Conservation (phyloP, 2,329 filamentous ascomycete species). For the Ascochyta fabae region DNA sequence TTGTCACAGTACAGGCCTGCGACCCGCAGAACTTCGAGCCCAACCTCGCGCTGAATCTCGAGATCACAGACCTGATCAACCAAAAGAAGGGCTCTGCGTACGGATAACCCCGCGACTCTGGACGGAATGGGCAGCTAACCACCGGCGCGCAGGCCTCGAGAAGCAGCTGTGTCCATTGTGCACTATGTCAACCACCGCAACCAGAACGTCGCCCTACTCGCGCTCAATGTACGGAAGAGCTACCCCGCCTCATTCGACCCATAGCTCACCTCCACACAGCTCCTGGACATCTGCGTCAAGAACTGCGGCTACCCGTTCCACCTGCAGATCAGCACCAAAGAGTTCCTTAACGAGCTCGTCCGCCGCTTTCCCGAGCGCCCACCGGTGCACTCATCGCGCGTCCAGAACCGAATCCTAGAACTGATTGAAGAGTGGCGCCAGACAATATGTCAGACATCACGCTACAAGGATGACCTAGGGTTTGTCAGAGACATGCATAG, state of each 20-base stretch:
- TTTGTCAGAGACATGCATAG: slow-evolving; percentile 98
- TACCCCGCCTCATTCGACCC: slow-evolving; percentile 16
- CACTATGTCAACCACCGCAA: slow-evolving; percentile 97
- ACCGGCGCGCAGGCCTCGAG: slow-evolving; percentile 69
- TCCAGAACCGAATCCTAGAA: slow-evolving; percentile 92
- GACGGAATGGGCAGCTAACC: slow-evolving; percentile 19
- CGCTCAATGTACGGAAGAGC: slow-evolving; percentile 67
- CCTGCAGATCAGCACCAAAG: slow-evolving; percentile 97
- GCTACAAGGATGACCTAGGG: slow-evolving; percentile 95
- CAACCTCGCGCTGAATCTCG: slow-evolving; percentile 93
- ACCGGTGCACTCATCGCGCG: slow-evolving; percentile 81
- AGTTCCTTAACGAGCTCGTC: slow-evolving; percentile 98
- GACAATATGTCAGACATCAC: slow-evolving; percentile 97
- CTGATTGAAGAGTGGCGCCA: slow-evolving; percentile 97
- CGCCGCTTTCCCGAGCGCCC: slow-evolving; percentile 94
- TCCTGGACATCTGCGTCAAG: slow-evolving; percentile 99
- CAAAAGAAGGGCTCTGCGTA: slow-evolving; percentile 91
- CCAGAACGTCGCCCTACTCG: slow-evolving; percentile 89
- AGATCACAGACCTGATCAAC: slow-evolving; percentile 96
- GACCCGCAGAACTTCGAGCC: slow-evolving; percentile 98
- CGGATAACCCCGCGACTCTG: slow-evolving; percentile 31
- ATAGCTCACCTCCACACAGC: slow-evolving; percentile 52
- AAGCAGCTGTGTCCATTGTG: slow-evolving; percentile 92
- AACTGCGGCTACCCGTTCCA: slow-evolving; percentile 99
- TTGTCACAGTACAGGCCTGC: slow-evolving; percentile 76